Evolutionary conservation across 169 alveolate genomes (phyloP).

Genomic region (Cryptosporidium sp.): DNA sequence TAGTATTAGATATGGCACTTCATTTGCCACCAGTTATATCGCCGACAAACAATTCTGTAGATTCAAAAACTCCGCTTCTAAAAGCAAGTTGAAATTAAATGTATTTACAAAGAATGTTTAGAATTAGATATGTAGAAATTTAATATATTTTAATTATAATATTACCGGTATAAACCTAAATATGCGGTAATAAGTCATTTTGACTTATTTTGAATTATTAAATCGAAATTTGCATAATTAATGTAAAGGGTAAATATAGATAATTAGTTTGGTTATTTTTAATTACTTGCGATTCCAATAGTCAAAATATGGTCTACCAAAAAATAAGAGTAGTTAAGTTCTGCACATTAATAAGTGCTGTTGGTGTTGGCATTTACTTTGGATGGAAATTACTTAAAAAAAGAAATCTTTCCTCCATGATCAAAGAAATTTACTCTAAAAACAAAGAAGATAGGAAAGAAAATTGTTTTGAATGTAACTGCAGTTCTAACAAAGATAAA

Average conservation of each 20-base stretch:
- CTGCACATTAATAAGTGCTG: constrained; percentile 44
- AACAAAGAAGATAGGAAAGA: background rate
- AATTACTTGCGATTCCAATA: background rate
- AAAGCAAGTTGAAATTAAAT: background rate
- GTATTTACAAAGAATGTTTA: background rate
- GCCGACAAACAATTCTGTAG: constrained; percentile 23
- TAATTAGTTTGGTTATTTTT: background rate
- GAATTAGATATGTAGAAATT: background rate
- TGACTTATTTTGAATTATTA: background rate
- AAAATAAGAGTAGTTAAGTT: background rate
- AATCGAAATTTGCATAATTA: background rate
- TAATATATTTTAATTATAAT: background rate
- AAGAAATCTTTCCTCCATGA: background rate
- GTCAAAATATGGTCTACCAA: constrained; percentile 2
- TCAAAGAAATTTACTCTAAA: background rate
- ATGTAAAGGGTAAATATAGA: background rate
- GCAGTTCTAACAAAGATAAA: background rate
- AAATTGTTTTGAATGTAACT: background rate
- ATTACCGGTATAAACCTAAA: background rate
- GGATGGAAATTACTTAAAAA: constrained; percentile 37
- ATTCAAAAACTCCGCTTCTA: constrained; percentile 10
- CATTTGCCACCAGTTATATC: constrained; percentile 62
- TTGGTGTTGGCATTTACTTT: constrained; percentile 38
- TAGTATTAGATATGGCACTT: constrained; percentile 75
- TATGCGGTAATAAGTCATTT: constrained; percentile 19